phyloP scores from a whole-genome alignment of 106 monocot species.

The Agapanthus africanus region DNA sequence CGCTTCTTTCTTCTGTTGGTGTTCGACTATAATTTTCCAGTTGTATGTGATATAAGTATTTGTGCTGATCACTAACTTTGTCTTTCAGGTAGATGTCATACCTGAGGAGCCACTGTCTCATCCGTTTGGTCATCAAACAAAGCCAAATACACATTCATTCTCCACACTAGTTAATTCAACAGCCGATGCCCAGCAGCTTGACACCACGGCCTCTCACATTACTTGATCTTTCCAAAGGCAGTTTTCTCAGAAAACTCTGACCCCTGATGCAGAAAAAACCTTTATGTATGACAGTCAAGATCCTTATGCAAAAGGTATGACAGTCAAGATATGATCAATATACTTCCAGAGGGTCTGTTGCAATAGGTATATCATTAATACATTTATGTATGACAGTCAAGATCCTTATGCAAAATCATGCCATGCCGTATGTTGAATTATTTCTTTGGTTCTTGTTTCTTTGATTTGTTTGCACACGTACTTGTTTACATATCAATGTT shows the following conservation, averaged over 20 bases:
- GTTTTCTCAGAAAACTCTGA: constrained; percentile 29
- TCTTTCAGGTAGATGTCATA: constrained; percentile 48
- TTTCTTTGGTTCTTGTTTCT: no score
- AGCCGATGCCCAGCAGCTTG: not conserved
- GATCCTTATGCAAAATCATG: no score
- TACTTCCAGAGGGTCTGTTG: constrained; percentile 67
- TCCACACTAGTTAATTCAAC: not conserved
- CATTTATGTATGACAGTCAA: no score
- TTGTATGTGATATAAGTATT: not conserved
- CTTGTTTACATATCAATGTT: no score
- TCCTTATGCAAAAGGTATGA: no score
- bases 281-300: not conserved
- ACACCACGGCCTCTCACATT: constrained; percentile 39
- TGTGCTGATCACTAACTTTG: not conserved
- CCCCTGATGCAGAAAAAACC: constrained; percentile 18
- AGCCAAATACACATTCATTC: not conserved
- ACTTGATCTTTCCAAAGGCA: constrained; percentile 40
- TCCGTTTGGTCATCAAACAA: constrained; percentile 37
- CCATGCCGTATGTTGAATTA: no score
- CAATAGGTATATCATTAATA: constrained; percentile 51
- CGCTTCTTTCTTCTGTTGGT: not conserved
- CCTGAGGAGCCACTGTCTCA: constrained; percentile 48
- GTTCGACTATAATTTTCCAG: not conserved
- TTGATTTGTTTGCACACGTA: no score
- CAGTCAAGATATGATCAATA: constrained; percentile 33